phyloP scores from a whole-genome alignment of 768 basidiomycete genomes.

The Tulasnella calospora region DNA sequence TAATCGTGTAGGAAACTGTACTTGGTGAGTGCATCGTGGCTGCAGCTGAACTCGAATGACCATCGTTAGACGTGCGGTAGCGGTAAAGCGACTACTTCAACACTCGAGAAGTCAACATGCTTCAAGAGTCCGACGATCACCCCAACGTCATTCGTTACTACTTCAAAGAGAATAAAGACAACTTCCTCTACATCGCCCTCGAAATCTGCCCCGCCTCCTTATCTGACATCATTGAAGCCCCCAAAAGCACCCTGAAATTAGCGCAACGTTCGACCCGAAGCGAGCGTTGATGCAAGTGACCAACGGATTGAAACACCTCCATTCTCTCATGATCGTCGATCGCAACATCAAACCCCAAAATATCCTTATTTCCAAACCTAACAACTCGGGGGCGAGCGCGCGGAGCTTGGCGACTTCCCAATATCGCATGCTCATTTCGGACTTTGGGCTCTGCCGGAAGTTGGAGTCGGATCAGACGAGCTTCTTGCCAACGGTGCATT shows the following conservation, averaged over 20 bases:
- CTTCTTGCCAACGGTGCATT: constrained; percentile 83
- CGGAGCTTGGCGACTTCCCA: constrained; percentile 34
- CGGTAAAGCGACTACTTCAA: constrained; percentile 92
- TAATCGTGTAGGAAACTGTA: constrained; percentile 67
- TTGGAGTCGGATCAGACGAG: constrained; percentile 94
- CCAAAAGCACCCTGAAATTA: constrained; percentile 74
- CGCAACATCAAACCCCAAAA: constrained; percentile 91
- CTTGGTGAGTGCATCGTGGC: constrained; percentile 62
- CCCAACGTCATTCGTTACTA: constrained; percentile 98
- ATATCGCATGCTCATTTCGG: constrained; percentile 86
- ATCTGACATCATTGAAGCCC: constrained; percentile 78
- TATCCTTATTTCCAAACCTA: constrained; percentile 67
- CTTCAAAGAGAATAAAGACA: constrained; percentile 88
- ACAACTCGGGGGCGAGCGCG: constrained; percentile 45
- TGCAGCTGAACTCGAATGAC: neutral
- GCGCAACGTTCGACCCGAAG: constrained; percentile 76
- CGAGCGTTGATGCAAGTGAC: constrained; percentile 83
- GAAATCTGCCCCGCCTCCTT: constrained; percentile 90
- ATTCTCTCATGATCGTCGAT: constrained; percentile 46
- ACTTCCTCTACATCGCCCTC: constrained; percentile 96
- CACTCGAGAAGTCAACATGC: constrained; percentile 94
- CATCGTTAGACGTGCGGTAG: constrained; percentile 88
- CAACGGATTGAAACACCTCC: constrained; percentile 77
- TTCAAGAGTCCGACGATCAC: constrained; percentile 97
- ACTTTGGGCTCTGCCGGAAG: constrained; percentile 95